Conservation (phyloP, 2,329 filamentous ascomycete species). For the Coniochaeta sp. region DNA sequence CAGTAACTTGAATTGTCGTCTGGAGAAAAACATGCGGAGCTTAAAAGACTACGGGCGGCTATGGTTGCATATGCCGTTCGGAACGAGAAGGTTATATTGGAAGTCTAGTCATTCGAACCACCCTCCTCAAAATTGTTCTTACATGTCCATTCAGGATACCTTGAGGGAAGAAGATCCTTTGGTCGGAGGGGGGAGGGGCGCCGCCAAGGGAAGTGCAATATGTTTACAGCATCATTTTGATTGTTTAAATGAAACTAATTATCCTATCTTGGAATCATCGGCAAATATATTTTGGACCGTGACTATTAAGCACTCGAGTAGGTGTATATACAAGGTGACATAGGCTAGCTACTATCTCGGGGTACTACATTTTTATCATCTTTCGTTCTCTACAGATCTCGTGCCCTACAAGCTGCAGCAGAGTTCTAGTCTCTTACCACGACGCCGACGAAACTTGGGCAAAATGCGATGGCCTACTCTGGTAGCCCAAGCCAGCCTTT, state of each 20-base stretch:
- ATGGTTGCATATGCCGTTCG: no score
- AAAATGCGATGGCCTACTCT: not conserved
- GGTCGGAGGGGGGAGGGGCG: not conserved
- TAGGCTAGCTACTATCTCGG: no score
- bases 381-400: no score
- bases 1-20: no score
- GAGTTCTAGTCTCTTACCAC: no score
- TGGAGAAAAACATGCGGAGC: no score
- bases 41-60: no score
- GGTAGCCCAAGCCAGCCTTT: not conserved
- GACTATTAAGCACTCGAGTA: not conserved
- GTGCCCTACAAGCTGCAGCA: no score
- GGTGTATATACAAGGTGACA: not conserved
- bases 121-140: no score
- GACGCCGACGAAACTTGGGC: not conserved
- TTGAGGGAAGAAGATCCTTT: no score
- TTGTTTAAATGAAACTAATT: not conserved
- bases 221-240: not conserved
- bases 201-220: not conserved
- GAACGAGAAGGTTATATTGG: not conserved
- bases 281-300: not conserved
- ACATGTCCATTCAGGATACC: no score
- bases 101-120: not conserved
- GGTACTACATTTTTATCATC: no score
- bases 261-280: not conserved